phyloP scores from a whole-genome alignment of 805 yeast species.

The Candida alai region DNA sequence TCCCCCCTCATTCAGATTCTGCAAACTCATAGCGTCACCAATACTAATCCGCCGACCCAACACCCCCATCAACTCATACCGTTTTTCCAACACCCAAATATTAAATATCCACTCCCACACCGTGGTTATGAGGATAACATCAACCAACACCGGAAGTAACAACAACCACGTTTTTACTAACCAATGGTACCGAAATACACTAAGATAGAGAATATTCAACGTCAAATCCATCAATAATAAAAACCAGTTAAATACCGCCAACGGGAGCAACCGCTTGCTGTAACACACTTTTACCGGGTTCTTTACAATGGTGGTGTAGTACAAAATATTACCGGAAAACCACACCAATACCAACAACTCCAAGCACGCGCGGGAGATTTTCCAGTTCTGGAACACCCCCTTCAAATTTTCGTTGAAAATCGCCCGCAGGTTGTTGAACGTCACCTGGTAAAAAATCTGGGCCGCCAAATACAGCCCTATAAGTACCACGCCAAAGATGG shows the following conservation, averaged over 20 bases:
- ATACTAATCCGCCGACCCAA: slow-evolving; percentile 56
- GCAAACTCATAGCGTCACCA: slow-evolving; percentile 32
- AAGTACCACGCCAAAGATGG: slow-evolving; percentile 27
- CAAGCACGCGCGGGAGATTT: slow-evolving; percentile 26
- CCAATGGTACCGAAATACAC: slow-evolving; percentile 28
- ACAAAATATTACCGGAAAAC: slow-evolving; percentile 31
- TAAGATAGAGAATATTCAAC: slow-evolving; percentile 21
- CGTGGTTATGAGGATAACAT: slow-evolving; percentile 47
- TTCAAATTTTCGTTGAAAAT: not conserved
- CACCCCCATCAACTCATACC: slow-evolving; percentile 52
- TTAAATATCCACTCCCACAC: slow-evolving; percentile 68
- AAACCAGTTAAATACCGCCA: slow-evolving; percentile 43
- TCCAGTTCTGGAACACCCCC: slow-evolving; percentile 12
- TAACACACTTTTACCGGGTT: slow-evolving; percentile 41
- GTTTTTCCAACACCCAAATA: slow-evolving; percentile 47
- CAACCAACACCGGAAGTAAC: slow-evolving; percentile 40
- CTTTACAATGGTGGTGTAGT: slow-evolving; percentile 36
- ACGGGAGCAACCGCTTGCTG: slow-evolving; percentile 42
- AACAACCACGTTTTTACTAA: slow-evolving; percentile 48
- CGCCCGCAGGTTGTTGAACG: slow-evolving; percentile 6
- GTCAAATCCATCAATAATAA: slow-evolving; percentile 37
- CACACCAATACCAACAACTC: slow-evolving; percentile 25
- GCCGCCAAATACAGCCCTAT: slow-evolving; percentile 20
- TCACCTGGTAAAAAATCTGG: slow-evolving; percentile 13
- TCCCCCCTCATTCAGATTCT: slow-evolving; percentile 7